These are phyloP conservation scores for Lentithecium fluviatile DNA, from an alignment of 495 filamentous ascomycete species.

Conservation along the genomic window DNA sequence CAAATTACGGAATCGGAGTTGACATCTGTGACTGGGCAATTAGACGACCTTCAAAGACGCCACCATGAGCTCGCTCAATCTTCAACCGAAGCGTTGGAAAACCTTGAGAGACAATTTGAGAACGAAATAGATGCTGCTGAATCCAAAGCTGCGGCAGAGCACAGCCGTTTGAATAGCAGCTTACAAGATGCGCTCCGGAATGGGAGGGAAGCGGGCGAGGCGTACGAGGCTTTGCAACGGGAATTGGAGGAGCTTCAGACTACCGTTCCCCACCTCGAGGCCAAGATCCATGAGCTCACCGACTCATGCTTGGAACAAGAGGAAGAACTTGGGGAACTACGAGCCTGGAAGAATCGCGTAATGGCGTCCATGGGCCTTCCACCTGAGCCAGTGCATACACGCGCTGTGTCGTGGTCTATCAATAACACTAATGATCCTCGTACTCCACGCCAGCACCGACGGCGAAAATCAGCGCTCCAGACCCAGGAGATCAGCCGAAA, in stretches of 20 bases:
- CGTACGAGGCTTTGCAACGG: too few species aligned
- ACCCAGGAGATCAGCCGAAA: neutral
- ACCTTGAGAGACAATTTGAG: constrained; percentile 14
- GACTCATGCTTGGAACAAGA: constrained; percentile 27
- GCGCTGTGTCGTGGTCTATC: neutral
- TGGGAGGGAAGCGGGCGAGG: too few species aligned
- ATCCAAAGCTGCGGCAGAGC: too few species aligned
- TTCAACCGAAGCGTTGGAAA: constrained; percentile 12
- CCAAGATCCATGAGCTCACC: constrained; percentile 19
- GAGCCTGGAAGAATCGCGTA: constrained; percentile 13
- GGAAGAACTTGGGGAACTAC: constrained; percentile 46
- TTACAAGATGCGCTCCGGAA: too few species aligned
- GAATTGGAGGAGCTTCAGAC: neutral
- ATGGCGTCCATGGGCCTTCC: constrained; percentile 7
- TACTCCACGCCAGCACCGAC: constrained; percentile 9
- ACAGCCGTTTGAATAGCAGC: too few species aligned
- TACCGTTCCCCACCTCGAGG: constrained; percentile 1
- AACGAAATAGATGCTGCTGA: too few species aligned
- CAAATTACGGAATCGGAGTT: constrained; percentile 5
- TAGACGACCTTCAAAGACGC: neutral
- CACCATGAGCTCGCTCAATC: constrained; percentile 10
- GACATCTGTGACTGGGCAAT: neutral
- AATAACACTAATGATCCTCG: neutral
- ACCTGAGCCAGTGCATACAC: neutral
- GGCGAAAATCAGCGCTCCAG: constrained; percentile 12